A percentile compares a stretch with the other conserved stretches of the same genome.
Evolutionary conservation across 352 stramenopile species (phyloP).

Genomic region (Pythium utonaiense): DNA sequence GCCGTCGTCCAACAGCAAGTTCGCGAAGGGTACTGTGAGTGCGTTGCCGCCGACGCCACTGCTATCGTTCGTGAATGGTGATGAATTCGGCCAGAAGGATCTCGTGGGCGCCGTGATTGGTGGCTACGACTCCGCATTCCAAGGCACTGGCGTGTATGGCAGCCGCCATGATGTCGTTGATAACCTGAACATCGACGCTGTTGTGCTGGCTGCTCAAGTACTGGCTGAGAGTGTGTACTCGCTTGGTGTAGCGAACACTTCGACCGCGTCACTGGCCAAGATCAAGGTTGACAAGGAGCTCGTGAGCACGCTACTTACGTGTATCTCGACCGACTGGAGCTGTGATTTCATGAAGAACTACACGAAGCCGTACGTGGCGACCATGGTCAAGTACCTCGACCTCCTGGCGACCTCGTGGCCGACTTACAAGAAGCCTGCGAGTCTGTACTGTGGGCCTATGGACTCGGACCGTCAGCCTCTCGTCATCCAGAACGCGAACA

Average conservation of each 20-base stretch:
- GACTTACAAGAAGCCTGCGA: constrained; percentile 47
- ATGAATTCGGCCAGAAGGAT: constrained; percentile 55
- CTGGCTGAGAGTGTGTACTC: constrained; percentile 69
- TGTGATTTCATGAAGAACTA: constrained; percentile 69
- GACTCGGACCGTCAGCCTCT: constrained; percentile 46
- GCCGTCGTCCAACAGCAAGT: constrained; percentile 38
- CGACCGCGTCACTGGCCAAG: constrained; percentile 20
- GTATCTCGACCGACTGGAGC: constrained; percentile 61
- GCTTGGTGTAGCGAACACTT: constrained; percentile 49
- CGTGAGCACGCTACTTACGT: constrained; percentile 53
- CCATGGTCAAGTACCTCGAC: constrained; percentile 66
- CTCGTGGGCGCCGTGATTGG: constrained; percentile 64
- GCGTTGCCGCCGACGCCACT: constrained; percentile 63
- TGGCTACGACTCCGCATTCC: constrained; percentile 62
- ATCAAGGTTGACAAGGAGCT: constrained; percentile 52
- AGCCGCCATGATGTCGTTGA: constrained; percentile 63
- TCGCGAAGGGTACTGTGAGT: constrained; percentile 32
- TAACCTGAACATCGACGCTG: constrained; percentile 41
- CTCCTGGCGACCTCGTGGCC: constrained; percentile 41
- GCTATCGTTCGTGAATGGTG: constrained; percentile 69
- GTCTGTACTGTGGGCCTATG: constrained; percentile 55
- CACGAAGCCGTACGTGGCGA: constrained; percentile 53
- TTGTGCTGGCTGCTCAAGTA: constrained; percentile 63
- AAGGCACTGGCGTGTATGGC: constrained; percentile 45
- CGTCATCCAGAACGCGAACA: constrained; percentile 29